These are phyloP conservation scores for Xylariaceae sp. DNA, from an alignment of 2,329 filamentous ascomycete species.

Conservation along the genomic window DNA sequence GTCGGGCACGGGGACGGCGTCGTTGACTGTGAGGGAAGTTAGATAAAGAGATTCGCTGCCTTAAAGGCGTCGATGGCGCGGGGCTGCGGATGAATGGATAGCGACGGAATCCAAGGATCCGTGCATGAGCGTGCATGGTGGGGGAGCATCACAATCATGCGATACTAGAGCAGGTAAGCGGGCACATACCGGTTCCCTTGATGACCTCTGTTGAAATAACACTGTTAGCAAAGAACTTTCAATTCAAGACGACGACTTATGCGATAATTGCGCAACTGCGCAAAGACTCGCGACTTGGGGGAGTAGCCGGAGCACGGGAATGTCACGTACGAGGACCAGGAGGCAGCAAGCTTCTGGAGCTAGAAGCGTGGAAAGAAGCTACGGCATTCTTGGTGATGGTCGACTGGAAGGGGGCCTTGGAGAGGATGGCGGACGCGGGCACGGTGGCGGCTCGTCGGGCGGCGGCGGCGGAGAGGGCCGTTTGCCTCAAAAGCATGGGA, in stretches of 20 bases:
- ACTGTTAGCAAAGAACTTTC: constrained; percentile 39
- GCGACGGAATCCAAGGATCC: too few relatives aligned
- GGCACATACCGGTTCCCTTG: constrained; percentile 61
- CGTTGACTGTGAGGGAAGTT: constrained; percentile 62
- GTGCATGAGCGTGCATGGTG: neutral
- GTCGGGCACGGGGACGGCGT: constrained; percentile 69
- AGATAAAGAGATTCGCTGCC: neutral
- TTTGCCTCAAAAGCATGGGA: constrained; percentile 51
- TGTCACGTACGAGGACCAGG: constrained; percentile 71
- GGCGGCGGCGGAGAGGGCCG: constrained; percentile 37
- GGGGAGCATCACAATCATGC: neutral
- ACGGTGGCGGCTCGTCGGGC: constrained; percentile 35
- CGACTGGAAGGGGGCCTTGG: constrained; percentile 30
- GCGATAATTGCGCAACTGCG: constrained; percentile 4
- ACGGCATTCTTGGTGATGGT: constrained; percentile 35
- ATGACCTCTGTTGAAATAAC: constrained; percentile 56
- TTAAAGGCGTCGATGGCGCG: neutral
- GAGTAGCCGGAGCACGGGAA: neutral
- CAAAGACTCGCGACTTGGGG: neutral
- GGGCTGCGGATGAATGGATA: neutral
- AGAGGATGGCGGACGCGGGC: constrained; percentile 29
- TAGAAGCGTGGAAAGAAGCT: constrained; percentile 82
- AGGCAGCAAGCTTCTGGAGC: constrained; percentile 70
- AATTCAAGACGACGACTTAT: neutral
- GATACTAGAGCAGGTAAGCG: neutral